Evolutionary conservation across 495 filamentous ascomycete species (phyloP), one percentile per base, ranked within the genome.

Genomic region (Aspergillus baeticus): DNA sequence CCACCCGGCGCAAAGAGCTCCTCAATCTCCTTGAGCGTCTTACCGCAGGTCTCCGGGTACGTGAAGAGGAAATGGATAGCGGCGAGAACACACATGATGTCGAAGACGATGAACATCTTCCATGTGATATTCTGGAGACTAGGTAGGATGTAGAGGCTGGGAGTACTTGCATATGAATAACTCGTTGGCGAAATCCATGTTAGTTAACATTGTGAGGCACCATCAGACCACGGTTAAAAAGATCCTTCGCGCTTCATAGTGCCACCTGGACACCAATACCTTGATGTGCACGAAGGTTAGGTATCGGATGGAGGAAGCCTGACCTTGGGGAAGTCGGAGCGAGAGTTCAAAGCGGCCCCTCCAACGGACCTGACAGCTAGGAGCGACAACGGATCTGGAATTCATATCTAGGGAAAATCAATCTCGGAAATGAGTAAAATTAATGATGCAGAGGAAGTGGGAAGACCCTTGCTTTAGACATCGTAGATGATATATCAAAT

Each of bases 51-150:
- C 43, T 53, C 49, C 13, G 56, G 56, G 77, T 8, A 78, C 80
- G 38, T 59, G 15, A 41, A 49, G 14, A 36, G 48, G 33, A 55
- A 46, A 13, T 55, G 53, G 10, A 64, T 69, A 8, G 53, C 53
- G 7, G 53, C 53, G 6, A 37, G 29, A 2, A 86, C 43, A 59
- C 83, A 87, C 1, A 87, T 71, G 5, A 79, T 72, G n/a, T 84
- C 85, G 54, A 87, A 87, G 48, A 88, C 77, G 65, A 87, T 82
- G 54, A 86, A 87, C 3, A 77, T 64, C 67, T 81, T 81, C 71
- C 82, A 87, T 20, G 73, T 75, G 57, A 87, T 87, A 66, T 85
- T 85, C 42, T 71, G 61, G 64, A 88, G 83, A 5, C 74, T 81
- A 1, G 83, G 81, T n/a, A 84, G 85, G 5, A 82, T 75, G 69